Conservation (phyloP, 495 filamentous ascomycete genomes). For the Aspergillus funiculosus region DNA sequence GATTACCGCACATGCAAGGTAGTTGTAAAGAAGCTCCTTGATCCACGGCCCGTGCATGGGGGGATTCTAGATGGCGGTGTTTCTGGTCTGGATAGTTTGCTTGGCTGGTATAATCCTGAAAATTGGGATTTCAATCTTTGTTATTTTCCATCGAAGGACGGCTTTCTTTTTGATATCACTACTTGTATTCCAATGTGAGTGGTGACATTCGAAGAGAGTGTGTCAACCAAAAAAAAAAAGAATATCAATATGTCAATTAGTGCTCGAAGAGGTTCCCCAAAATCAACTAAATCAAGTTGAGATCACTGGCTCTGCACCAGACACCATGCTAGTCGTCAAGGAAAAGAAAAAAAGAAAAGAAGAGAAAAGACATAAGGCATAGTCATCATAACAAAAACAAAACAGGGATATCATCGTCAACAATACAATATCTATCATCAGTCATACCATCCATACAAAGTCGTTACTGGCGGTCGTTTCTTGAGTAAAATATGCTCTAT, state of each 20-base stretch:
- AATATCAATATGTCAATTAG: no score
- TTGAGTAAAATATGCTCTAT: conserved; percentile 35
- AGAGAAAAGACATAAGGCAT: conserved; percentile 1
- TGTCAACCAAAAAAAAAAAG: no score
- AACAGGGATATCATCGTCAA: conserved; percentile 1
- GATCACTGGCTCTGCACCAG: no score
- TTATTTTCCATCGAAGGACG: conserved; percentile 24
- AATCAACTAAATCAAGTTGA: no score
- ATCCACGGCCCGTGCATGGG: conserved; percentile 30
- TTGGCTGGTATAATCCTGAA: conserved; percentile 38
- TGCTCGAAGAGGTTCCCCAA: no score
- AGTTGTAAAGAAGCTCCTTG: conserved; percentile 40
- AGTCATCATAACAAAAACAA: background rate
- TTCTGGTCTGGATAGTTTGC: conserved; percentile 31
- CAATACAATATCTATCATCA: conserved; percentile 2
- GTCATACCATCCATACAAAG: conserved; percentile 43
- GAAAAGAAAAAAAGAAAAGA: background rate
- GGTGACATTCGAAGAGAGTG: background rate
- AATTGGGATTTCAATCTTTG: conserved; percentile 34
- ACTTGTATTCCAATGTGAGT: background rate
- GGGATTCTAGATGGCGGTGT: conserved; percentile 31
- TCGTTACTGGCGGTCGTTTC: conserved; percentile 31
- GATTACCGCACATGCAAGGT: conserved; percentile 49
- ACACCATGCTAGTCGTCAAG: background rate
- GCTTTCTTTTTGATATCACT: conserved; percentile 19